Conservation (phyloP, 108 stramenopile species). For the Stephanodiscus minutulus region DNA sequence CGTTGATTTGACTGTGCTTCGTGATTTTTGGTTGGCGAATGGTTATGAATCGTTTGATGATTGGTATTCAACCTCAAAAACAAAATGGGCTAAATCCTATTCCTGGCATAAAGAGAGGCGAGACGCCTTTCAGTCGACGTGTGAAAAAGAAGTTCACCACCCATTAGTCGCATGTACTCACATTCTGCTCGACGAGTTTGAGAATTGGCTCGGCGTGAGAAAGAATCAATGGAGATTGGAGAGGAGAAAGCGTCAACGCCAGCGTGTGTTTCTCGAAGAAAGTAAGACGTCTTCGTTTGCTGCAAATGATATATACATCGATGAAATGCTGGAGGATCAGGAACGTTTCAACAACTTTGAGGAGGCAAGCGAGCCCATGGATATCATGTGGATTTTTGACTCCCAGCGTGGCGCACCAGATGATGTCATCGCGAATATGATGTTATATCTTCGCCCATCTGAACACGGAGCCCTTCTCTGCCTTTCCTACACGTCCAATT, state of each 20-base stretch:
- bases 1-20: conserved; percentile 21
- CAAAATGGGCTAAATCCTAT: conserved; percentile 65
- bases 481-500: conserved; percentile 48
- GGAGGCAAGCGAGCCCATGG: conserved; percentile 47
- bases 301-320: conserved; percentile 63
- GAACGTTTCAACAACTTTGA: conserved; percentile 18
- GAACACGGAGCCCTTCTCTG: conserved; percentile 66
- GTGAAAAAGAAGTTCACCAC: conserved; percentile 68
- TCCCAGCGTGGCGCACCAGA: conserved; percentile 64
- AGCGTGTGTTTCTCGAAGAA: neutral
- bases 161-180: conserved; percentile 16
- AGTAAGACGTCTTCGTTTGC: neutral
- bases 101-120: conserved; percentile 60
- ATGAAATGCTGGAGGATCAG: conserved; percentile 68
- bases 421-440: conserved; percentile 62
- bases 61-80: conserved; percentile 53
- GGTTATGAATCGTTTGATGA: conserved; percentile 60
- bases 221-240: conserved; percentile 70
- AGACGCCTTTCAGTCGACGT: conserved; percentile 58
- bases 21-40: conserved; percentile 71
- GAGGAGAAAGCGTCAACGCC: conserved; percentile 64
- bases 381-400: conserved; percentile 69
- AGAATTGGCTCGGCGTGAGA: conserved; percentile 66
- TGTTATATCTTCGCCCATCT: conserved; percentile 50
- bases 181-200: conserved; percentile 31